Percentiles rank a stretch among this genome's conserved stretches.
Conservation (phyloP, 768 basidiomycete species). For the Termitomyces sp. region DNA sequence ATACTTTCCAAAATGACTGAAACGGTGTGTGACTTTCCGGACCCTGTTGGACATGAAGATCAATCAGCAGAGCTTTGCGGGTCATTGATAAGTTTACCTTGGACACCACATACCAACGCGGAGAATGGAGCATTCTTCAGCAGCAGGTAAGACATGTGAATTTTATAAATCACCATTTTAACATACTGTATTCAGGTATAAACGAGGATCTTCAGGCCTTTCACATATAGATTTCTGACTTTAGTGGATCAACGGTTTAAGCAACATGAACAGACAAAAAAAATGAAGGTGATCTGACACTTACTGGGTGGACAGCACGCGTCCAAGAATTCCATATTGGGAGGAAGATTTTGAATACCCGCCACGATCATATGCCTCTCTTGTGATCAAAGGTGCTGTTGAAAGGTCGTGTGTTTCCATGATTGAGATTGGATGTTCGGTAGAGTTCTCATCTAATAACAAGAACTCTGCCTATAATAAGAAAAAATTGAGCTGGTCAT, state of each 20-base stretch:
- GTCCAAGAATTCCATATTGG: conserved; percentile 68
- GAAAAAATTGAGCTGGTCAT: not conserved
- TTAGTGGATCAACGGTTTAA: not conserved
- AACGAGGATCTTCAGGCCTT: conserved; percentile 40
- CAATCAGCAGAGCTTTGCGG: not conserved
- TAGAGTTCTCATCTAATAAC: conserved; percentile 11
- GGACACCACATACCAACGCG: conserved; percentile 73
- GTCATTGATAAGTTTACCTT: conserved; percentile 41
- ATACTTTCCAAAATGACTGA: conserved; percentile 69
- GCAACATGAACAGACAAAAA: not conserved
- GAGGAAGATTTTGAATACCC: conserved; percentile 30
- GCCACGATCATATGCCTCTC: conserved; percentile 43
- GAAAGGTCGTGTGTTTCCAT: conserved; percentile 32
- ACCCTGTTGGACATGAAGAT: conserved; percentile 35
- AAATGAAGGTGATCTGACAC: conserved; percentile 10
- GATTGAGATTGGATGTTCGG: not conserved
- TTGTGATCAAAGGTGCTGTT: conserved; percentile 53
- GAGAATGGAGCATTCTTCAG: conserved; percentile 73
- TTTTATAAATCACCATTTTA: not conserved
- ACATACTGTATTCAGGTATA: conserved; percentile 69
- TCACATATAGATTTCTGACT: conserved; percentile 32
- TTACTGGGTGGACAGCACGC: conserved; percentile 44
- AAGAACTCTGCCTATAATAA: conserved; percentile 13
- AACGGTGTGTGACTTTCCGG: conserved; percentile 73
- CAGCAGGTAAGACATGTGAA: not conserved